Evolutionary conservation across 495 filamentous ascomycete species (phyloP).

Genomic region (Penicillium crystallinum): DNA sequence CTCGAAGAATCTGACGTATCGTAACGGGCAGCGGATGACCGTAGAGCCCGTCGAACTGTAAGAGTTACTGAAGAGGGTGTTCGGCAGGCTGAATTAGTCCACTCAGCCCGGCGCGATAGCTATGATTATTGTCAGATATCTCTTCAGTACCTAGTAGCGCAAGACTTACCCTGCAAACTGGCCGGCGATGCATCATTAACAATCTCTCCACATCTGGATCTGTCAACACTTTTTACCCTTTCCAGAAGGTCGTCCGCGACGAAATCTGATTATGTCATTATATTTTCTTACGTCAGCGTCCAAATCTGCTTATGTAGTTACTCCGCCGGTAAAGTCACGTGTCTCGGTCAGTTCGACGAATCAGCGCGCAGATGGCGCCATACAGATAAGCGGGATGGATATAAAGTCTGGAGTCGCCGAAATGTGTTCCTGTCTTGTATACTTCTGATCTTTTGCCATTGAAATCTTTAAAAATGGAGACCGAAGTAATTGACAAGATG

Average conservation of each 20-base stretch:
- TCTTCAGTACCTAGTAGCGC: background rate
- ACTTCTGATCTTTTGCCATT: constrained; percentile 7
- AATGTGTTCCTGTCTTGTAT: constrained; percentile 4
- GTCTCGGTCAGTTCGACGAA: constrained; percentile 30
- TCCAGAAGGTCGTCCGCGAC: constrained; percentile 6
- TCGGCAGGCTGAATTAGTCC: constrained; percentile 22
- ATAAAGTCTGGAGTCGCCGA: constrained; percentile 21
- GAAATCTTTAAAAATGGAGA: constrained; percentile 25
- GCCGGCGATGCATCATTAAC: constrained; percentile 33
- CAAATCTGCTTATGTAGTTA: constrained; percentile 15
- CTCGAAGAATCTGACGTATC: constrained; percentile 20
- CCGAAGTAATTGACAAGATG: constrained; percentile 35
- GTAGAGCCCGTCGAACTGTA: constrained; percentile 26
- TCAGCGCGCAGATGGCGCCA: constrained; percentile 27
- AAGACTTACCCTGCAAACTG: constrained; percentile 31
- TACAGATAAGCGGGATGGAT: constrained; percentile 24
- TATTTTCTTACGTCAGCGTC: background rate
- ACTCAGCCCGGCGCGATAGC: constrained; percentile 27
- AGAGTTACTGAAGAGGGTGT: constrained; percentile 18
- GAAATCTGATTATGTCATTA: background rate
- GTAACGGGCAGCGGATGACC: constrained; percentile 19
- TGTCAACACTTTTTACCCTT: constrained; percentile 21
- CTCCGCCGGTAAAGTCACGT: constrained; percentile 34
- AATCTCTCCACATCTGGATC: constrained; percentile 6
- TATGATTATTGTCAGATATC: constrained; percentile 4